A percentile compares a stretch with the other conserved stretches of the same genome.
phyloP scores from a whole-genome alignment of 23 red algal species.

The Agarophyton chilense region DNA sequence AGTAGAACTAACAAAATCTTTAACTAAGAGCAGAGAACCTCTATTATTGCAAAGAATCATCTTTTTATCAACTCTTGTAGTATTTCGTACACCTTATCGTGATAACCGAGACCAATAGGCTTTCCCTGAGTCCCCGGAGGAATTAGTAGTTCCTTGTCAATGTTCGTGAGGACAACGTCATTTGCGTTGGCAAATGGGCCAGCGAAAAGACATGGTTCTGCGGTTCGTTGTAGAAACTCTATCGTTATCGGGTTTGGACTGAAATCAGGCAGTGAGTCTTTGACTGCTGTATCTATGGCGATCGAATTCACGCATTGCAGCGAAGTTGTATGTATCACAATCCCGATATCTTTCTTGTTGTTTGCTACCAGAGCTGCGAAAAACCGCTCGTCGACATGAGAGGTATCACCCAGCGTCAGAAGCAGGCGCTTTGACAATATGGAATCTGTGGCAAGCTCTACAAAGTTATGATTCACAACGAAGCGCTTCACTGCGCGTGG shows the following conservation, averaged over 20 bases:
- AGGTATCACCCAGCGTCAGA: slow-evolving; percentile 33
- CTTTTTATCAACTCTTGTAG: neutral
- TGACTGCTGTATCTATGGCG: neutral
- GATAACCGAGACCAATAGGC: slow-evolving; percentile 24
- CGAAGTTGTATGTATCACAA: slow-evolving; percentile 41
- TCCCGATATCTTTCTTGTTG: neutral
- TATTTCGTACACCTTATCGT: slow-evolving; percentile 38
- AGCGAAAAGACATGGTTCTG: slow-evolving; percentile 47
- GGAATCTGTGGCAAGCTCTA: slow-evolving; percentile 50
- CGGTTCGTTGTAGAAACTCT: slow-evolving; percentile 17
- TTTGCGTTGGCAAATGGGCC: slow-evolving; percentile 10
- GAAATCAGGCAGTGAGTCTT: neutral
- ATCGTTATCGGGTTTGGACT: slow-evolving; percentile 12
- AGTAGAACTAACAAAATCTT: slow-evolving; percentile 6
- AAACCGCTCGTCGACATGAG: slow-evolving; percentile 56
- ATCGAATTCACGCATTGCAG: slow-evolving; percentile 40
- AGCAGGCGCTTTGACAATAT: slow-evolving; percentile 45
- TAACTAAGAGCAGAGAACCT: neutral
- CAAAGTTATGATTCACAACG: slow-evolving; percentile 39
- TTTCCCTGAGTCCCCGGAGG: slow-evolving; percentile 55
- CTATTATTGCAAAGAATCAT: neutral
- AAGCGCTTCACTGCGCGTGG: slow-evolving; percentile 32
- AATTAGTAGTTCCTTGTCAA: slow-evolving; percentile 54
- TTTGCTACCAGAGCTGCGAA: slow-evolving; percentile 44
- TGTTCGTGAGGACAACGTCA: neutral